phyloP scores from a whole-genome alignment of 2,329 filamentous ascomycete genomes.

The Emergomyces orientalis region DNA sequence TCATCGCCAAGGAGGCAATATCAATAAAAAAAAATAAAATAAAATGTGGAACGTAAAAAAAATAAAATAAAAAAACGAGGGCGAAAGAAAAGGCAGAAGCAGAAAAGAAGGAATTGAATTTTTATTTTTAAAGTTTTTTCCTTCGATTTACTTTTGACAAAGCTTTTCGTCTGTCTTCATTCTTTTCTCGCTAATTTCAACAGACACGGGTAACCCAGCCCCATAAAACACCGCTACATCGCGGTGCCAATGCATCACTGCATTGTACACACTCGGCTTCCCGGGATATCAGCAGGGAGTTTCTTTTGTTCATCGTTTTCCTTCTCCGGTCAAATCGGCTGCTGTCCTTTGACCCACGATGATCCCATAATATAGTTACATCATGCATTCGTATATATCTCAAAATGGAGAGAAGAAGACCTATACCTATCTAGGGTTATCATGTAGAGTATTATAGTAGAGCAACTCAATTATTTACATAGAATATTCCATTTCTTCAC shows the following conservation, averaged over 20 bases:
- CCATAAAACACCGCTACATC: background rate
- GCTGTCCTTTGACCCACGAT: background rate
- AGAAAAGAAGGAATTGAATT: background rate
- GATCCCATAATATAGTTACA: background rate
- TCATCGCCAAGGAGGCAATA: background rate
- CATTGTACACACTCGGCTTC: background rate
- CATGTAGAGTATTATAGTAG: no score
- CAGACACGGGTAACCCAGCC: no score
- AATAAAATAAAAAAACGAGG: background rate
- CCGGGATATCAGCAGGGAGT: background rate
- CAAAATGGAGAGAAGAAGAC: no score
- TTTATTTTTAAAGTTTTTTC: no score
- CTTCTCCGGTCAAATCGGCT: background rate
- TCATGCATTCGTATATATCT: background rate
- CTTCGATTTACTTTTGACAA: no score
- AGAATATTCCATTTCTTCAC: no score
- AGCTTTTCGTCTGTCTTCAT: no score
- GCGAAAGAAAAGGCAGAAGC: background rate
- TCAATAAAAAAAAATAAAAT: background rate
- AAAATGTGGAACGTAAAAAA: background rate
- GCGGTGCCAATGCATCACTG: background rate
- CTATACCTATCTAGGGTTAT: no score
- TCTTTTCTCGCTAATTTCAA: no score
- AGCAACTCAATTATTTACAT: no score
- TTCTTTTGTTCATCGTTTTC: background rate